Conservation (phyloP, 129 eudicot genomes). For the Lactuca sativa region DNA sequence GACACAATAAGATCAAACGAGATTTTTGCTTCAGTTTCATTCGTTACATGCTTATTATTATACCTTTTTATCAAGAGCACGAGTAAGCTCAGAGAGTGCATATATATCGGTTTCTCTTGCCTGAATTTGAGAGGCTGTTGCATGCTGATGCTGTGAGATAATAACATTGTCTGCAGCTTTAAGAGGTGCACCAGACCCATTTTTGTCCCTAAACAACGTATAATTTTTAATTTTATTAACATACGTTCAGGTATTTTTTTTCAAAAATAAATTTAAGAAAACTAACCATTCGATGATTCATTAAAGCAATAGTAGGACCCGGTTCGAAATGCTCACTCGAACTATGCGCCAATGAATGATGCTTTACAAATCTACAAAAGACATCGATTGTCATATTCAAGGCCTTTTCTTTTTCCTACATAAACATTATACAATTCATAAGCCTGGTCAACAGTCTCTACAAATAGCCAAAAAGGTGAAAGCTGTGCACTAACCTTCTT, state of each 20-base stretch:
- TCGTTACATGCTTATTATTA: conserved; percentile 17
- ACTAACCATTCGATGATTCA: conserved; percentile 42
- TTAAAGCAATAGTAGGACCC: conserved; percentile 20
- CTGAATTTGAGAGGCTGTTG: conserved; percentile 33
- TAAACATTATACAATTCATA: too few relatives aligned
- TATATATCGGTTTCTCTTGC: conserved; percentile 50
- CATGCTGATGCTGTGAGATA: conserved; percentile 23
- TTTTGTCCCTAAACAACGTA: conserved; percentile 31
- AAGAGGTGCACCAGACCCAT: conserved; percentile 33
- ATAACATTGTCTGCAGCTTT: conserved; percentile 20
- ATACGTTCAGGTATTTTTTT: too few relatives aligned
- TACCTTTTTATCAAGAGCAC: conserved; percentile 59
- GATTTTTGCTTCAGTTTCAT: conserved; percentile 27
- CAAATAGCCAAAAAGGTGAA: too few relatives aligned
- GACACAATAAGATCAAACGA: conserved; percentile 54
- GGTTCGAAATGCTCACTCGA: conserved; percentile 28
- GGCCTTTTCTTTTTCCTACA: too few relatives aligned
- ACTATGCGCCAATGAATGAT: conserved; percentile 17
- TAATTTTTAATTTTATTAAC: not conserved
- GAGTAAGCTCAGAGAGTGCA: conserved; percentile 47
- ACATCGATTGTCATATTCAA: too few relatives aligned
- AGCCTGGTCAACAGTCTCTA: too few relatives aligned
- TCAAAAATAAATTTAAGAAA: not conserved
- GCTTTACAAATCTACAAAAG: too few relatives aligned
- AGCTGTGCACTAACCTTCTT: too few relatives aligned